Evolutionary conservation across 2,329 filamentous ascomycete species (phyloP).

Genomic region (Alternaria arborescens): DNA sequence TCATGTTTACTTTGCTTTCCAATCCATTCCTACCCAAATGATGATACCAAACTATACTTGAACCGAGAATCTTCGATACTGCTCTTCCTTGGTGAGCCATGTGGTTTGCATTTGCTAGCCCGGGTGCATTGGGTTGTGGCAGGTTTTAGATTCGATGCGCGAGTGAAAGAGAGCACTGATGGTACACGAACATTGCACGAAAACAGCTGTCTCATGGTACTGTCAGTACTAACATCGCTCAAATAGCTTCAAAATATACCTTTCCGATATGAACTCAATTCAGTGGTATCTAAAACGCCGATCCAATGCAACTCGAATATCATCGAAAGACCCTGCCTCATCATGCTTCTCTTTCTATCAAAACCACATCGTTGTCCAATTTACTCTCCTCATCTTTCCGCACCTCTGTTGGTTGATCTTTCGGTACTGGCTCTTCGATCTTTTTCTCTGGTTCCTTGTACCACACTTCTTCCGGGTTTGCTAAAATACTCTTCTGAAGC

Average conservation of each 20-base stretch:
- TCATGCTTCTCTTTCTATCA: constrained; percentile 2
- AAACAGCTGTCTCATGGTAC: neutral
- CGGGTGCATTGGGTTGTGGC: constrained; percentile 8
- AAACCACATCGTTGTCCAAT: neutral
- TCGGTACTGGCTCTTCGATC: neutral
- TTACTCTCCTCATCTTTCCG: neutral
- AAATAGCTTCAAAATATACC: neutral
- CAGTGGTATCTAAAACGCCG: neutral
- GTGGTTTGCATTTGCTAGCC: constrained; percentile 24
- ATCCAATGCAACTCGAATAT: neutral
- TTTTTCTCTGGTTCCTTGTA: constrained; percentile 22
- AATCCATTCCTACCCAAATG: neutral
- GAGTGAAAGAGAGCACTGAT: constrained; percentile 29
- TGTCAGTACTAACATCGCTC: neutral
- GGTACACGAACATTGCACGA: neutral
- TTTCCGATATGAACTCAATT: neutral
- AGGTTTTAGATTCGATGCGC: constrained; percentile 18
- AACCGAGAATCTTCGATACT: constrained; percentile 16
- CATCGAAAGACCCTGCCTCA: neutral
- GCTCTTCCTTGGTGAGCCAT: neutral
- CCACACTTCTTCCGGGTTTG: constrained; percentile 14
- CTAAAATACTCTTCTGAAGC: constrained; percentile 19
- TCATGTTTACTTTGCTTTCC: neutral
- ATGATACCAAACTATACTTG: constrained; percentile 27
- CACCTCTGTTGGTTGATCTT: neutral